phyloP scores from a whole-genome alignment of 306 rosid species.

The Coriaria nepalensis region DNA sequence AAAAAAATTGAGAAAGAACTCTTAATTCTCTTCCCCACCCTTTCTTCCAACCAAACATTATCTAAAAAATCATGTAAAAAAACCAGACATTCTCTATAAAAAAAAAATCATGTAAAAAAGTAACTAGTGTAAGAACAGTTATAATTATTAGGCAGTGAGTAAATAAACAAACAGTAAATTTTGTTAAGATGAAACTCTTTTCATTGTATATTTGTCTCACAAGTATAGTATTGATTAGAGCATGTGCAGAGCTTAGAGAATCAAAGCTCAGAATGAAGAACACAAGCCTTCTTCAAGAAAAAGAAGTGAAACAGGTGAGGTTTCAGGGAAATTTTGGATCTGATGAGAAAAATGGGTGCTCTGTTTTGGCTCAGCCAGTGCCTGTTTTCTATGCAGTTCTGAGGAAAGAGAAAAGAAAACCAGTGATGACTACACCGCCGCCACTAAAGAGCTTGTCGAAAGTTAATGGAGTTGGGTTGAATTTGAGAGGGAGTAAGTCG shows the following conservation, averaged over 20 bases:
- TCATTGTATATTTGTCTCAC: no score
- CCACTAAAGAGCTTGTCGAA: constrained; percentile 34
- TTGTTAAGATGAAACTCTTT: no score
- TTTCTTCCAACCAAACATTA: no score
- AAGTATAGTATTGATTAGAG: no score
- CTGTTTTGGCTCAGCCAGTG: constrained; percentile 72
- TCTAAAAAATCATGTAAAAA: no score
- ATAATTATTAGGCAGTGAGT: no score
- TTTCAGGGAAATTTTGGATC: constrained; percentile 22
- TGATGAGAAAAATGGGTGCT: constrained; percentile 26
- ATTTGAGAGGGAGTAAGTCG: constrained; percentile 65
- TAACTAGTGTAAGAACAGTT: no score
- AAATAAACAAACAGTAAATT: no score
- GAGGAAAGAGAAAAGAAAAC: constrained; percentile 73
- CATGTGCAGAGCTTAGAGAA: constrained; percentile 56
- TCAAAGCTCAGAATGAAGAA: constrained; percentile 36
- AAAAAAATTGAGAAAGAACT: no score
- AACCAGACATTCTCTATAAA: no score
- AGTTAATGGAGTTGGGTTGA: constrained; percentile 27
- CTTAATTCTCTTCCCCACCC: no score
- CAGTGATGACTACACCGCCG: constrained; percentile 23
- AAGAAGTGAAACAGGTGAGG: constrained; percentile 49
- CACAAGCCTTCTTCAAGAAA: constrained; percentile 10
- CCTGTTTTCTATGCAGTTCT: constrained; percentile 65
- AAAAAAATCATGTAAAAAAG: no score